phyloP scores from a whole-genome alignment of 2,329 filamentous ascomycete genomes.

The Blastomyces percursus region DNA sequence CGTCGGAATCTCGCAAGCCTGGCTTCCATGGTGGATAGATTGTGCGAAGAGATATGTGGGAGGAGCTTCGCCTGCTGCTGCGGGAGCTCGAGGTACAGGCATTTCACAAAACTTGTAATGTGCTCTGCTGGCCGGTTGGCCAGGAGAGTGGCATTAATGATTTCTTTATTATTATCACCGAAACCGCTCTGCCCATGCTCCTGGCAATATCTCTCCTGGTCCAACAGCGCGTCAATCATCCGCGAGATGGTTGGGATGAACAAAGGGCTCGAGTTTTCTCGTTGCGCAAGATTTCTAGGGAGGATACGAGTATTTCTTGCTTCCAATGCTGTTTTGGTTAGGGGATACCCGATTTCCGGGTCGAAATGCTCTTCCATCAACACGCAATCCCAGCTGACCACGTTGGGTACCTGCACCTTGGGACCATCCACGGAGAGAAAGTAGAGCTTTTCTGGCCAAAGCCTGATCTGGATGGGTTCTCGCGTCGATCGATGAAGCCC shows the following conservation, averaged over 20 bases:
- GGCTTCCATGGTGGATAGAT: conserved; percentile 3
- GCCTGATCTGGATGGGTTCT: conserved; percentile 1
- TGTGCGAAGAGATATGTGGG: conserved; percentile 1
- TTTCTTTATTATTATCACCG: not conserved
- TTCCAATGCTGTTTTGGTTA: conserved; percentile 1
- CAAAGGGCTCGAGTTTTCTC: not conserved
- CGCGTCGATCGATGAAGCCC: not conserved
- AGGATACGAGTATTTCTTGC: not conserved
- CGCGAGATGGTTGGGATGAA: conserved; percentile 4
- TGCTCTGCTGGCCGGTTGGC: not conserved
- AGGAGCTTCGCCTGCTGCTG: conserved; percentile 3
- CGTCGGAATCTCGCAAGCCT: conserved; percentile 1
- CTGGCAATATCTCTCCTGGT: conserved; percentile 2
- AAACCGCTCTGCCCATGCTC: not conserved
- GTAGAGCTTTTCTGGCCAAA: conserved; percentile 6
- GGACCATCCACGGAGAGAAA: conserved; percentile 2
- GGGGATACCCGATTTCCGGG: not conserved
- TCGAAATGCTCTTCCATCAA: conserved; percentile 2
- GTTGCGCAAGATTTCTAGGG: conserved; percentile 1
- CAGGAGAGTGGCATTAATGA: not conserved
- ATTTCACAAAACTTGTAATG: not conserved
- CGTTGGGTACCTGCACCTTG: conserved; percentile 2
- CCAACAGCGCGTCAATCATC: conserved; percentile 3
- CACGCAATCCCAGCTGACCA: not conserved
- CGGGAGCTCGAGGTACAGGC: not conserved